Evolutionary conservation across 2,329 filamentous ascomycete genomes (phyloP).

Genomic region (Penicillium oxalicum): DNA sequence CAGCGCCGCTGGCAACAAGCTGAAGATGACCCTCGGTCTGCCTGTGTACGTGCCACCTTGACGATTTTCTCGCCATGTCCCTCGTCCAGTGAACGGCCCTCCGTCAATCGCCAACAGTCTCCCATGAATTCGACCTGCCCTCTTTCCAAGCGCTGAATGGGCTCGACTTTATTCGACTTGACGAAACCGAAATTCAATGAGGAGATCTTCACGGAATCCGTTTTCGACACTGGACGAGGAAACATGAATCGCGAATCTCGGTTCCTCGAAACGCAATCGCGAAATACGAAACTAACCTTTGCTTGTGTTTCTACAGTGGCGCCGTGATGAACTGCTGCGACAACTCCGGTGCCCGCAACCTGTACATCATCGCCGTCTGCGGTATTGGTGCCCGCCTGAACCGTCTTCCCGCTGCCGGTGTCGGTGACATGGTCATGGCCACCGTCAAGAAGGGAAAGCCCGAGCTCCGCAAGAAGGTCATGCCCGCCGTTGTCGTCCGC

Average conservation of each 20-base stretch:
- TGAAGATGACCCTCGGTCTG: slow-evolving; percentile 99
- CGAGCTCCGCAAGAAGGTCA: slow-evolving; percentile 99
- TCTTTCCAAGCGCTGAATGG: not conserved
- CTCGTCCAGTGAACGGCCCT: slow-evolving; percentile 12
- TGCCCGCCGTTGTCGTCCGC: slow-evolving; percentile 97
- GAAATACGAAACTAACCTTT: slow-evolving; percentile 20
- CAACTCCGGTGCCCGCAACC: slow-evolving; percentile 97
- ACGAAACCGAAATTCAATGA: slow-evolving; percentile 1
- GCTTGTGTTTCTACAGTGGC: slow-evolving; percentile 56
- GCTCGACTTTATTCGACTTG: not conserved
- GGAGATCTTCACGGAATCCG: not conserved
- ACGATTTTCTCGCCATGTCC: slow-evolving; percentile 13
- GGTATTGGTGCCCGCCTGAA: slow-evolving; percentile 96
- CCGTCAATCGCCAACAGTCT: slow-evolving; percentile 6
- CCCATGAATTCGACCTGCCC: not conserved
- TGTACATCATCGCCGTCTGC: slow-evolving; percentile 99
- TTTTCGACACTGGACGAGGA: slow-evolving; percentile 12
- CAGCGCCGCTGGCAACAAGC: slow-evolving; percentile 98
- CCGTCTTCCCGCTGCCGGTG: slow-evolving; percentile 92
- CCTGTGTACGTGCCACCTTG: slow-evolving; percentile 73
- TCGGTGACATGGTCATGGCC: slow-evolving; percentile 99
- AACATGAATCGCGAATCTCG: slow-evolving; percentile 5
- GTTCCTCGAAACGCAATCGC: slow-evolving; percentile 6
- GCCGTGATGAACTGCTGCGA: slow-evolving; percentile 99
- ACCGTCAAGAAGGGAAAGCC: slow-evolving; percentile 99